A percentile compares a stretch with the other conserved stretches of the same genome.
Conservation (phyloP, 1,139 yeast genomes). For the Hansenula lynferdii region DNA sequence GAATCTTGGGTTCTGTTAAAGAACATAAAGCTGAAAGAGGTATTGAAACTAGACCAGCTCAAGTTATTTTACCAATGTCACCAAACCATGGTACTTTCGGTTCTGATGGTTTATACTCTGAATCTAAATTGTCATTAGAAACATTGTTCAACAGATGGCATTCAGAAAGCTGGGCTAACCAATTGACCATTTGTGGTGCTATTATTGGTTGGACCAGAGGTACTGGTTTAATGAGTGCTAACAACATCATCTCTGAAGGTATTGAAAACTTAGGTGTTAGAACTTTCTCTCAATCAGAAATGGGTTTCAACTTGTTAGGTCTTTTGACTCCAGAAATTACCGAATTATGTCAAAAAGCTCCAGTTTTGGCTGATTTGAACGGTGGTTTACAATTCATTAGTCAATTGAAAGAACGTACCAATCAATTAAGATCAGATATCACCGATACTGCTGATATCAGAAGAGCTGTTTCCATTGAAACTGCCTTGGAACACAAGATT, state of each 20-base stretch:
- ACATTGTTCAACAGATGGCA: conserved; percentile 98
- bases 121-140: conserved; percentile 91
- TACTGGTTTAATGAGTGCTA: conserved; percentile 96
- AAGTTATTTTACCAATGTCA: conserved; percentile 91
- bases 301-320: conserved; percentile 98
- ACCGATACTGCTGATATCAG: conserved; percentile 86
- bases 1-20: conserved; percentile 90
- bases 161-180: conserved; percentile 94
- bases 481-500: conserved; percentile 88
- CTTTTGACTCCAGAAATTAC: conserved; percentile 84
- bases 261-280: conserved; percentile 94
- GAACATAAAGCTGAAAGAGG: conserved; percentile 66
- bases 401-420: conserved; percentile 85
- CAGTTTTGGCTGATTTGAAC: conserved; percentile 96
- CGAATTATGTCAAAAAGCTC: conserved; percentile 85
- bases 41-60: conserved; percentile 96
- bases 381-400: conserved; percentile 97
- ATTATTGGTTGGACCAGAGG: conserved; percentile 99
- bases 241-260: conserved; percentile 97
- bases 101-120: conserved; percentile 96
- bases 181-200: conserved; percentile 96
- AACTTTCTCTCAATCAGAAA: conserved; percentile 96
- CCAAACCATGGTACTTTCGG: conserved; percentile 99
- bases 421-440: conserved; percentile 75
- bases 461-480: conserved; percentile 92